Evolutionary conservation across 2,329 filamentous ascomycete species (phyloP).

Genomic region (Clarireedia hainanense): DNA sequence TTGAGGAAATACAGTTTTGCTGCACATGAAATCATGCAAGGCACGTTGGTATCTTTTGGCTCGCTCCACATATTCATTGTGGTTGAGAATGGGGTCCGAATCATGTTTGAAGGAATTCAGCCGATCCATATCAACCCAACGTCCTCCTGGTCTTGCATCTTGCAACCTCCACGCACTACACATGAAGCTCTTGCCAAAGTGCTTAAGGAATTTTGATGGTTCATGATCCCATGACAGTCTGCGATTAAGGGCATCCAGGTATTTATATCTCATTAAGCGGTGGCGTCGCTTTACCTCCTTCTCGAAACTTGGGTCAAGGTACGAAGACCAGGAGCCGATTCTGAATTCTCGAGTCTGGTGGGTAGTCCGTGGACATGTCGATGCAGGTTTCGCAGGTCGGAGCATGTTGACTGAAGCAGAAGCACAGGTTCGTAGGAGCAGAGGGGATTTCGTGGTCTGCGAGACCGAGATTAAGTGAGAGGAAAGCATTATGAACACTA

Average conservation of each 20-base stretch:
- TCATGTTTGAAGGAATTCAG: slow-evolving; percentile 6
- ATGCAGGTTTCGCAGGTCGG: slow-evolving; percentile 6
- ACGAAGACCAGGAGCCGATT: slow-evolving; percentile 38
- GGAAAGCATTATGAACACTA: slow-evolving; percentile 21
- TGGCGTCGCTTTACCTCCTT: slow-evolving; percentile 39
- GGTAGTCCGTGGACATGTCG: slow-evolving; percentile 14
- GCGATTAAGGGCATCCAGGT: slow-evolving; percentile 38
- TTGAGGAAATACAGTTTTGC: background rate
- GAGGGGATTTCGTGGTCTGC: slow-evolving; percentile 11
- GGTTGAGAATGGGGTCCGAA: background rate
- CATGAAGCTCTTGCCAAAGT: slow-evolving; percentile 33
- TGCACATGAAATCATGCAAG: background rate
- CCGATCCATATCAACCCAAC: slow-evolving; percentile 32
- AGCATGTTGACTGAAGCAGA: slow-evolving; percentile 12
- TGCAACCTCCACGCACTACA: slow-evolving; percentile 34
- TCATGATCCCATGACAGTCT: slow-evolving; percentile 41
- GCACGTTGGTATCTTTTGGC: background rate
- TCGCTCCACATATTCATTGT: slow-evolving; percentile 22
- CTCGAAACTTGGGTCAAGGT: slow-evolving; percentile 34
- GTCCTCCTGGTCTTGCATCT: slow-evolving; percentile 22
- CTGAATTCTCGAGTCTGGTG: slow-evolving; percentile 41
- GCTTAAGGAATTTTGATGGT: slow-evolving; percentile 28
- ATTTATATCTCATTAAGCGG: slow-evolving; percentile 37
- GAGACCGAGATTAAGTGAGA: slow-evolving; percentile 18
- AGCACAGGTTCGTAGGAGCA: slow-evolving; percentile 6